Evolutionary conservation across 306 rosid genomes (phyloP).

Genomic region (Vigna angularis): DNA sequence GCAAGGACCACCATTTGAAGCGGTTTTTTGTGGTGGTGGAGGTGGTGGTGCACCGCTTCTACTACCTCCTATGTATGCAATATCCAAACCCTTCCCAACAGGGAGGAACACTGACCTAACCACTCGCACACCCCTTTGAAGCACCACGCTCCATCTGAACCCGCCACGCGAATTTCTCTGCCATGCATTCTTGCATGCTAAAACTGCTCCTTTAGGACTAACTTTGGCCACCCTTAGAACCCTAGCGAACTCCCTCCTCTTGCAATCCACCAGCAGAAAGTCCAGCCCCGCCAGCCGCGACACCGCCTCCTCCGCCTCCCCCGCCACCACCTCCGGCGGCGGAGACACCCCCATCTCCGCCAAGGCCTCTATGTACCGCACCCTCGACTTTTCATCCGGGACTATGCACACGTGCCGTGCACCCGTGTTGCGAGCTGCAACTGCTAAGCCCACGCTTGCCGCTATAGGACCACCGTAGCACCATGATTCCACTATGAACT

Average conservation of each 20-base stretch:
- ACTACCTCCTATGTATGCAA: slow-evolving; percentile 86
- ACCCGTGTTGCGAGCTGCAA: slow-evolving; percentile 77
- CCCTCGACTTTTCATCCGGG: slow-evolving; percentile 61
- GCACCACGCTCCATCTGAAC: slow-evolving; percentile 64
- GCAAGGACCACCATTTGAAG: slow-evolving; percentile 43
- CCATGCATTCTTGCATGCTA: slow-evolving; percentile 82
- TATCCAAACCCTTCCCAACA: slow-evolving; percentile 83
- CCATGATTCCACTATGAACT: slow-evolving; percentile 76
- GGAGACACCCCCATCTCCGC: slow-evolving; percentile 46
- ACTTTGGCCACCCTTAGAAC: slow-evolving; percentile 61
- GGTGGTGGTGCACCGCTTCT: background rate
- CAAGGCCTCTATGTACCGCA: slow-evolving; percentile 58
- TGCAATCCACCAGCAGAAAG: slow-evolving; percentile 80
- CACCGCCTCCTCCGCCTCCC: slow-evolving; percentile 54
- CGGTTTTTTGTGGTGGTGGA: background rate
- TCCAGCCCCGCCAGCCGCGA: slow-evolving; percentile 57
- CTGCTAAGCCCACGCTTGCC: slow-evolving; percentile 76
- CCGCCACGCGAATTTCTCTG: slow-evolving; percentile 50
- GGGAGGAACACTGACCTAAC: slow-evolving; percentile 81
- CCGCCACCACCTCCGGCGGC: slow-evolving; percentile 60
- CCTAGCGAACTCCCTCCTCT: slow-evolving; percentile 64
- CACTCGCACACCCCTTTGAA: slow-evolving; percentile 72
- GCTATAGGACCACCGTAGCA: slow-evolving; percentile 56
- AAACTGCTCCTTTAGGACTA: slow-evolving; percentile 70
- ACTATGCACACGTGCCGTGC: slow-evolving; percentile 87